Percentiles rank a stretch among this genome's conserved stretches.
phyloP scores from a whole-genome alignment of 1,284 basidiomycete genomes.

The Ganoderma lingzhi region DNA sequence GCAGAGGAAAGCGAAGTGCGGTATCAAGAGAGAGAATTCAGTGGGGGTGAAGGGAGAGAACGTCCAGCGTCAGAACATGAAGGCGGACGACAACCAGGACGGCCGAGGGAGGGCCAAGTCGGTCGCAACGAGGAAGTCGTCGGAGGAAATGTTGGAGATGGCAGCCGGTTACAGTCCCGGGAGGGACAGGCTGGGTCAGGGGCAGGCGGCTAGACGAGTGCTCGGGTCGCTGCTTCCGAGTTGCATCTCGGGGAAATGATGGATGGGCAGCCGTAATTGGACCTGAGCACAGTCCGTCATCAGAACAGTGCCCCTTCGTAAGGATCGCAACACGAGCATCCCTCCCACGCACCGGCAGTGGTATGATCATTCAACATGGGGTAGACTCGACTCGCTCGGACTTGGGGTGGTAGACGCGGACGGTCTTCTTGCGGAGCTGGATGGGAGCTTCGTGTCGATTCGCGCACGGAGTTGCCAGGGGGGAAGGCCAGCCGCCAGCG shows the following conservation, averaged over 20 bases:
- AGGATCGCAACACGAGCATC: not conserved
- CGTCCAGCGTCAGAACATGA: conserved; percentile 37
- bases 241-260: conserved; percentile 25
- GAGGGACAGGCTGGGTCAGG: conserved; percentile 14
- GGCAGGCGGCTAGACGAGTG: conserved; percentile 22
- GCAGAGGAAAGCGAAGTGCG: conserved; percentile 7
- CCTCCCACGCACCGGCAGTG: not conserved
- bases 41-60: conserved; percentile 24
- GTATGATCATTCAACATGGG: not conserved
- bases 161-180: conserved; percentile 7
- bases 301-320: conserved; percentile 21
- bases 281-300: conserved; percentile 17
- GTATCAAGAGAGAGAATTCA: conserved; percentile 8
- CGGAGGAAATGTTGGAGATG: conserved; percentile 8
- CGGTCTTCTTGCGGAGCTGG: not conserved
- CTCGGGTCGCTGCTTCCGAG: conserved; percentile 20
- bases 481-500: not conserved
- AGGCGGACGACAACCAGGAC: conserved; percentile 33
- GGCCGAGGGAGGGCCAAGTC: conserved; percentile 13
- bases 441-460: not conserved
- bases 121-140: conserved; percentile 25
- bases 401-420: not conserved
- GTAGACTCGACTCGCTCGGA: not conserved
- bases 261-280: conserved; percentile 20
- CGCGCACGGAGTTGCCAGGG: not conserved